Percentiles rank a stretch among this genome's conserved stretches.
Conservation (phyloP, 192 early-diverging fungal species). For the Linnemannia zychae region DNA sequence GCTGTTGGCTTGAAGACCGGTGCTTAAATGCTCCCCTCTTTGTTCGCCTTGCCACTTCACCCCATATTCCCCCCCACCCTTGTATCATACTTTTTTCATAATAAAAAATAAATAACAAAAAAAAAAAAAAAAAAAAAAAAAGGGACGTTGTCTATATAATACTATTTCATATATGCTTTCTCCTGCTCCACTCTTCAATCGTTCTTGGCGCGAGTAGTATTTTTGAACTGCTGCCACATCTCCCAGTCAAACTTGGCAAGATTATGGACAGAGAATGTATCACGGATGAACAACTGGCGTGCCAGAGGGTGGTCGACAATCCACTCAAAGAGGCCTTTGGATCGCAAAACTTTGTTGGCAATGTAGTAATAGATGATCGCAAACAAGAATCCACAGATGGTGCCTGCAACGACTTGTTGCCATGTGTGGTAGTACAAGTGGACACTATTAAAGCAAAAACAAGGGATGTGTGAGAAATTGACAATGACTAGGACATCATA, state of each 20-base stretch:
- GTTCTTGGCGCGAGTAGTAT: not conserved
- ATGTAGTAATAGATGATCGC: slow-evolving; percentile 70
- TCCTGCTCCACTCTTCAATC: not conserved
- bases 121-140: not conserved
- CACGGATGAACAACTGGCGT: slow-evolving; percentile 61
- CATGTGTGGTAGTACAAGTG: slow-evolving; percentile 82
- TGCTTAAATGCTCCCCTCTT: not conserved
- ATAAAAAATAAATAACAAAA: not conserved
- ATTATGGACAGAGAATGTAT: slow-evolving; percentile 61
- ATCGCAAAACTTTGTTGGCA: slow-evolving; percentile 53
- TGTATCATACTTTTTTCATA: slow-evolving; percentile 30
- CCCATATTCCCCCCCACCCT: not conserved
- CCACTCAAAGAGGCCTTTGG: slow-evolving; percentile 56
- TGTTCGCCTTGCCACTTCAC: not conserved
- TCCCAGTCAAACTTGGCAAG: slow-evolving; percentile 66
- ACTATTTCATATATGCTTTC: not conserved
- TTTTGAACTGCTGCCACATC: slow-evolving; percentile 53
- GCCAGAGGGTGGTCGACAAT: slow-evolving; percentile 57
- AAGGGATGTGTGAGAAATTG: slow-evolving; percentile 9
- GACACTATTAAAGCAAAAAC: slow-evolving; percentile 59
- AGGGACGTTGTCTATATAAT: not conserved
- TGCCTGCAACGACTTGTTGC: slow-evolving; percentile 79
- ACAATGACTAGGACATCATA: not conserved
- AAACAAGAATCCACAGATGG: slow-evolving; percentile 66
- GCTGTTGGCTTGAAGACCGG: slow-evolving; percentile 43